A percentile compares a stretch with the other conserved stretches of the same genome.
phyloP scores from a whole-genome alignment of 371 early-diverging fungal genomes.

The Phascolomyces articulosus region DNA sequence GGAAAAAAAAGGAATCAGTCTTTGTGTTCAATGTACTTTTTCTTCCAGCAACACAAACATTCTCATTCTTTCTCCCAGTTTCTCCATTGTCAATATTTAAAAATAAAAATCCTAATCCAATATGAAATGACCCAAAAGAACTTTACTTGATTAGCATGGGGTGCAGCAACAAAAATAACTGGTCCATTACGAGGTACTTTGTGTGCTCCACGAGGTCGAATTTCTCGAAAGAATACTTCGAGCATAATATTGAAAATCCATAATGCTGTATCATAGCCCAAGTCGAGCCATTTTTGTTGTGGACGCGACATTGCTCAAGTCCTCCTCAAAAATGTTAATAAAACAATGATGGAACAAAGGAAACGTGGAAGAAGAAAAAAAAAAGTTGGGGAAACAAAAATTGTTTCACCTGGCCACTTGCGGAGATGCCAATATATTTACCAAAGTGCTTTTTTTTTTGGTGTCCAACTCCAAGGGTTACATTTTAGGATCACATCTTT shows the following conservation, averaged over 20 bases:
- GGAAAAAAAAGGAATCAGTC: background rate
- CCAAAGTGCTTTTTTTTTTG: no score
- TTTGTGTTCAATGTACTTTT: no score
- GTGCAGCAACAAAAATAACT: constrained; percentile 93
- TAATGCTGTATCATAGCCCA: constrained; percentile 40
- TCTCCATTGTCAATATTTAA: no score
- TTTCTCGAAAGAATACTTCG: constrained; percentile 88
- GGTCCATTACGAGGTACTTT: constrained; percentile 86
- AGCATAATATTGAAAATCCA: constrained; percentile 69
- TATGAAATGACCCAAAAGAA: no score
- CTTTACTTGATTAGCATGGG: constrained; percentile 96
- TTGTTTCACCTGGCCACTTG: background rate
- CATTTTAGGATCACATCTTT: no score
- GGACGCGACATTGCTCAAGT: constrained; percentile 3
- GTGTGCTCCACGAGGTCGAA: constrained; percentile 86
- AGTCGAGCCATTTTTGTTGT: constrained; percentile 12
- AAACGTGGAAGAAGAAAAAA: no score
- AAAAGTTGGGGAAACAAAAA: constrained; percentile 8
- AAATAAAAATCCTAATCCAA: no score
- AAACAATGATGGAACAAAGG: constrained; percentile 7
- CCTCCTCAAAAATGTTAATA: background rate
- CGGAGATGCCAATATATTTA: no score
- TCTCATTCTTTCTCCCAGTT: background rate
- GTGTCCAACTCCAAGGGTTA: no score
- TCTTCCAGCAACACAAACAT: background rate